Evolutionary conservation across 768 basidiomycete genomes (phyloP).

Genomic region (Boletus subcaerulescens): DNA sequence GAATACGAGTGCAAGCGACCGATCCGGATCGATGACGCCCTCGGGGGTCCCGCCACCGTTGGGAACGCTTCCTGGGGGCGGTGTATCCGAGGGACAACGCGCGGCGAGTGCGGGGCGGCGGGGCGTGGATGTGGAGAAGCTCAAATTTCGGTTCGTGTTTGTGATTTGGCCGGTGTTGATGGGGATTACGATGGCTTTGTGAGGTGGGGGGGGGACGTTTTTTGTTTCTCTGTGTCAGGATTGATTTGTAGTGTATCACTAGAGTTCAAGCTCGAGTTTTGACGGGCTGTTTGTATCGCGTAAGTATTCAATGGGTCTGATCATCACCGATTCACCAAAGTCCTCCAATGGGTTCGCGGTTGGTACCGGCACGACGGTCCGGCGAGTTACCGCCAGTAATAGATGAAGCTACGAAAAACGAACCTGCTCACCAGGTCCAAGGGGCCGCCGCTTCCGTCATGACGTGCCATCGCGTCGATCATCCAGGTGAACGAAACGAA

Average conservation of each 20-base stretch:
- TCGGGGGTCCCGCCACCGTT: slow-evolving; percentile 9
- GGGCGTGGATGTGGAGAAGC: slow-evolving; percentile 31
- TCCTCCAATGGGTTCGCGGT: no score
- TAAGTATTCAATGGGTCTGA: no score
- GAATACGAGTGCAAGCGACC: not conserved
- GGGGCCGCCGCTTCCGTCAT: not conserved
- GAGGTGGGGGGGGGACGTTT: not conserved
- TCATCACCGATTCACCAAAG: no score
- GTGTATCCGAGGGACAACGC: not conserved
- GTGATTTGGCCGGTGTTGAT: slow-evolving; percentile 56
- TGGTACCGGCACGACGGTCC: no score
- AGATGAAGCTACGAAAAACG: no score
- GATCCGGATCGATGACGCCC: not conserved
- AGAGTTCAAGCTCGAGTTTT: no score
- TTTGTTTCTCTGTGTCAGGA: not conserved
- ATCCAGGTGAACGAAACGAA: not conserved
- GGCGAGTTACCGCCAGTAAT: no score
- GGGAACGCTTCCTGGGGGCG: slow-evolving; percentile 3
- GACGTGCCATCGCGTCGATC: not conserved
- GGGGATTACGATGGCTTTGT: slow-evolving; percentile 55
- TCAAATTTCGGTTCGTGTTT: slow-evolving; percentile 48
- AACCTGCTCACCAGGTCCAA: no score
- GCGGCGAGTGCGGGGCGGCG: slow-evolving; percentile 22
- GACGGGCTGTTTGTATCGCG: no score
- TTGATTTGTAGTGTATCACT: not conserved